Base-by-base conservation (phyloP, 306 rosid genomes). In the Glycyrrhiza uralensis region DNA sequence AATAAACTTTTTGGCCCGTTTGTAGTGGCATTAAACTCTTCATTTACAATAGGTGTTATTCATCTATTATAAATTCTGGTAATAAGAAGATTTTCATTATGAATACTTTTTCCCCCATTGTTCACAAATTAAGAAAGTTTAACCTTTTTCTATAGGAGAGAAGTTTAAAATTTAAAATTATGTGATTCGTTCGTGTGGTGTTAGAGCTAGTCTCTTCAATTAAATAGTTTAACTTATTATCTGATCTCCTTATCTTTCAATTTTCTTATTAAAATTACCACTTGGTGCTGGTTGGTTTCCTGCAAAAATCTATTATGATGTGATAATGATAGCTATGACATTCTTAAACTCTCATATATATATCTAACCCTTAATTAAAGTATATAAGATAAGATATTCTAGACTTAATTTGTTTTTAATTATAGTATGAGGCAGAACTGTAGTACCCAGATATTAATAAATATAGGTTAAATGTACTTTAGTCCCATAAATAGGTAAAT, bases 21-120 rank as follows among this genome's bases (percentile, higher is more conserved):
- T 52, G 45, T 35, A 47, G 41, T 62, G 69, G 44, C 28, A 44
- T 33, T 32, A 45, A 44, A 77, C 65, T 77, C 61, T 74, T 49
- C 42, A 42, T 56, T 66, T 14, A 15, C 59, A 42, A 66, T 66
- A 54, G 80, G 68, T 13, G 26, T 66, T 50, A 49, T 15, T 32
- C 8, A 45, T 46, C 9, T 28, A 23, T 23, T 19, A 52, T 64
- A 36, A 51, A 30, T 41, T 52, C 5, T 29, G 47, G 5, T 28
- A 14, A 4, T n/a, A 15, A 36, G 30, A 29, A 18, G 4, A 12
- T 28, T 66, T n/a, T 10, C 11, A 13, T 15, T 47, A 12, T 11
- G 9, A 45, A 23, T 22, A 63, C 2, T n/a, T 15, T 65, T 45
- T 29, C 28, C 14, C 29, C 12, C 5, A 24, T 8, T 4, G 18